Base-by-base conservation (phyloP, 2,329 filamentous ascomycete species). In the Sporothrix euskadiensis region DNA sequence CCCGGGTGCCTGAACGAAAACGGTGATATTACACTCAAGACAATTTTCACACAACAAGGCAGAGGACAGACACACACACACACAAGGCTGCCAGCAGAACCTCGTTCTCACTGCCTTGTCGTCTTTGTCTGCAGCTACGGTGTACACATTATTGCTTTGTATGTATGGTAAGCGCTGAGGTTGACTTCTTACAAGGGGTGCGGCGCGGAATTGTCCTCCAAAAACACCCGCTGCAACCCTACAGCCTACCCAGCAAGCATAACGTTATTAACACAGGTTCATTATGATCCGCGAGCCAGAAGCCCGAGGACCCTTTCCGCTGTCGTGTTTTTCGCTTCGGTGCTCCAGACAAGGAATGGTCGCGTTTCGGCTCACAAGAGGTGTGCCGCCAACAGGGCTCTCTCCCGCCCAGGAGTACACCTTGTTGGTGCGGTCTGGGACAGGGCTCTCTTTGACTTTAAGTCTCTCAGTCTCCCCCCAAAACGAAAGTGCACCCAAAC, bases 321-420 rank as follows among this genome's bases (percentile, higher is more conserved):
- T 41, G n/a, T 66, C 39, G 44, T 63, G 56, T 56, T 71, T 73
- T 72, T 76, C 71, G 75, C 74, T 73, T 76, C 68, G 54, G 71
- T 73, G 74, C 72, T 61, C 75, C 74, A 66, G 61, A 71, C 73
- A 74, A 12, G 74, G 73, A 71, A 73, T 75, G 69, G 73, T 71
- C 26, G 56, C 73, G 59, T 73, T 73, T 71, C 69, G 57, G 30
- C 52, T 9, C 35, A n/a, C 44, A 56, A 52, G 61, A 52, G 59
- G 16, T 47, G 39, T n/a, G 39, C 54, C 32, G 47, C 44, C 35
- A 56, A 35, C 59, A 63, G 41, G 26, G 35, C 52, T 41, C 47
- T 47, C 41, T 49, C 26, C 41, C 41, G 41, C 44, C 14, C 63
- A 32, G 41, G n/a, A n/a, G n/a, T 26, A 9, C 22, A 56, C 52